Evolutionary conservation across 2,329 filamentous ascomycete species (phyloP).

Genomic region (Microcera coccophila): DNA sequence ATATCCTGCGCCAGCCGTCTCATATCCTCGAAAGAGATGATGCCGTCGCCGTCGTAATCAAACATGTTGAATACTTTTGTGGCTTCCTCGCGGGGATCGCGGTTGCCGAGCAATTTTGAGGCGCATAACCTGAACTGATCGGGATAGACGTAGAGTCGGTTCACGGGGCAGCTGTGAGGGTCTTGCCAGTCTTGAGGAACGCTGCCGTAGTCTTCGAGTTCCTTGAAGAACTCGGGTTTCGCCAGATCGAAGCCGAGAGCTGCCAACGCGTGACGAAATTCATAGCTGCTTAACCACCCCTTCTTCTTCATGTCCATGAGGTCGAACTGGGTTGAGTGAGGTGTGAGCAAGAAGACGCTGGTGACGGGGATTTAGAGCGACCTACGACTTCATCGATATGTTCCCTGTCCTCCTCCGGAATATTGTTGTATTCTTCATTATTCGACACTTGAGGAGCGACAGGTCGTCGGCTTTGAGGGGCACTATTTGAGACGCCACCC

Average conservation of each 20-base stretch:
- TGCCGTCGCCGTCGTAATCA: slow-evolving; percentile 86
- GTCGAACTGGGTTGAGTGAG: slow-evolving; percentile 60
- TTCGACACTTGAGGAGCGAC: slow-evolving; percentile 33
- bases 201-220: slow-evolving; percentile 77
- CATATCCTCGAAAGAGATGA: slow-evolving; percentile 85
- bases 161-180: slow-evolving; percentile 40
- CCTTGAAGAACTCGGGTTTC: slow-evolving; percentile 76
- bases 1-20: slow-evolving; percentile 83
- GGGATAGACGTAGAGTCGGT: slow-evolving; percentile 48
- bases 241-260: slow-evolving; percentile 90
- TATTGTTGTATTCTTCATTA: slow-evolving; percentile 38
- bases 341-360: slow-evolving; percentile 15
- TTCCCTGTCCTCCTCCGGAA: slow-evolving; percentile 85
- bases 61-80: slow-evolving; percentile 88
- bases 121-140: slow-evolving; percentile 64
- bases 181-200: slow-evolving; percentile 58
- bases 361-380: slow-evolving; percentile 18
- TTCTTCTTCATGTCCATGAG: slow-evolving; percentile 98
- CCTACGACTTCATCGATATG: slow-evolving; percentile 91
- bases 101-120: slow-evolving; percentile 71
- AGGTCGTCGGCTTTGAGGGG: slow-evolving; percentile 32
- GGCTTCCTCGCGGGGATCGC: slow-evolving; percentile 89
- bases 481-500: slow-evolving; percentile 29
- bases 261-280: slow-evolving; percentile 93
- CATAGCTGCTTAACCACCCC: slow-evolving; percentile 91